These are phyloP conservation scores for Orbilia quercus DNA, from an alignment of 2,329 filamentous ascomycete species.

Conservation along the genomic window DNA sequence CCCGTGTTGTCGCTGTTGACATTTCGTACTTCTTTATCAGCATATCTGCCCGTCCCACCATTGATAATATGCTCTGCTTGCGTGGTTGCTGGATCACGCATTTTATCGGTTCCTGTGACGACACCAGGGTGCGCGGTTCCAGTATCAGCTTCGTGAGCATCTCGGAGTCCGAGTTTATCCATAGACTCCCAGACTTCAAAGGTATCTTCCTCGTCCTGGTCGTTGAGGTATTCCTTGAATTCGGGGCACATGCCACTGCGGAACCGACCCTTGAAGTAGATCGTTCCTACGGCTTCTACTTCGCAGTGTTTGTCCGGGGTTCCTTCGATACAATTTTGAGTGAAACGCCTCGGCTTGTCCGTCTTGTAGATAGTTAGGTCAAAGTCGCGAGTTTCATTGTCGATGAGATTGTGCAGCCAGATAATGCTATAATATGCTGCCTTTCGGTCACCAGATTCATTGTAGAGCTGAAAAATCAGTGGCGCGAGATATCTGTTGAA, in stretches of 20 bases:
- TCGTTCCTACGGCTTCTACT: constrained; percentile 80
- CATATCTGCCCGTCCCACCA: constrained; percentile 42
- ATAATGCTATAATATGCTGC: constrained; percentile 73
- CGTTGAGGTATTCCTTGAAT: constrained; percentile 84
- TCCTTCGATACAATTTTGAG: constrained; percentile 91
- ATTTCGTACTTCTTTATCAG: constrained; percentile 49
- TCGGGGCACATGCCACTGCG: constrained; percentile 89
- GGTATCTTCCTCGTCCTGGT: constrained; percentile 90
- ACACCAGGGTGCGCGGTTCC: constrained; percentile 34
- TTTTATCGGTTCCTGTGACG: constrained; percentile 40
- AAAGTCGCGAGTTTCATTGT: constrained; percentile 80
- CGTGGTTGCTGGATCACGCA: constrained; percentile 48
- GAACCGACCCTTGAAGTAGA: constrained; percentile 84
- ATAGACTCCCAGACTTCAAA: constrained; percentile 90
- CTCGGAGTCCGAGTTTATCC: constrained; percentile 43
- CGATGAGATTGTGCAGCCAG: constrained; percentile 86
- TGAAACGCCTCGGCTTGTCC: constrained; percentile 77
- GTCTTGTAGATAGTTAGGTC: constrained; percentile 93
- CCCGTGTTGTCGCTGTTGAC: constrained; percentile 46
- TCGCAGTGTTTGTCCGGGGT: constrained; percentile 79
- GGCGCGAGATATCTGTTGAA: constrained; percentile 91
- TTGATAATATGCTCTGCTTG: constrained; percentile 43
- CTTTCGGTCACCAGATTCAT: constrained; percentile 60
- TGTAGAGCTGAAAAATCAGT: constrained; percentile 86
- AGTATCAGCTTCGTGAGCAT: constrained; percentile 50